Base-by-base conservation (phyloP, 345 rosid genomes). In the Acer saccharum region DNA sequence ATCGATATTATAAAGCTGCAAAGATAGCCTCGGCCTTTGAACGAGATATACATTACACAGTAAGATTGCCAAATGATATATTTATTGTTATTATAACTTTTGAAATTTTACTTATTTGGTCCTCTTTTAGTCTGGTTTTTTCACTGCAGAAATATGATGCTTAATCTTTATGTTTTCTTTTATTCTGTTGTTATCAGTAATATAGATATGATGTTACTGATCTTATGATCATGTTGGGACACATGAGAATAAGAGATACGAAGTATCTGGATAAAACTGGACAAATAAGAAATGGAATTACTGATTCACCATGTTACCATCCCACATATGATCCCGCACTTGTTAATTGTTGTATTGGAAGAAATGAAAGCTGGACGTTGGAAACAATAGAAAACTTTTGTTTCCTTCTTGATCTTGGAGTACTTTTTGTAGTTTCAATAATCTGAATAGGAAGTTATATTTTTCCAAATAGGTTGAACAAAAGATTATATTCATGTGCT, bases 41-140 rank as follows among this genome's bases (percentile, higher is more conserved):
- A 87, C 85, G 89, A 72, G 99, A 95, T 65, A 86, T 95, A 84
- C 98, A 95, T 86, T 95, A 95, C 90, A 92, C 97, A 73, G 97
- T 91, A 86, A 88, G 91, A 68, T 27, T 76, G 75, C 63, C 12
- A 2, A 9, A n/a, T 55, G 11, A 17, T 71, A 6, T 65, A 20
- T 52, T 25, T 58, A 48, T 74, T 29, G 1, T 80, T 6, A 0
- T 10, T 43, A 23, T 13, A 27, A 46, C 46, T 43, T 6, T 64
- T 64, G 39, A 10, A 10, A 62, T 23, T 69, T 43, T 52, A 12
- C 23, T 55, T 32, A 29, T 10, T 0, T 12, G 10, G 44, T 14
- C 58, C 46, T 70, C 27, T 7, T 50, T 10, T 12, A 46, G 41
- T 41, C 9, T 63, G 21, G 43, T 20, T 43, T 48, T 70, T 64